phyloP scores from a whole-genome alignment of 352 stramenopile species.

The Phytophthora uliginosa region DNA sequence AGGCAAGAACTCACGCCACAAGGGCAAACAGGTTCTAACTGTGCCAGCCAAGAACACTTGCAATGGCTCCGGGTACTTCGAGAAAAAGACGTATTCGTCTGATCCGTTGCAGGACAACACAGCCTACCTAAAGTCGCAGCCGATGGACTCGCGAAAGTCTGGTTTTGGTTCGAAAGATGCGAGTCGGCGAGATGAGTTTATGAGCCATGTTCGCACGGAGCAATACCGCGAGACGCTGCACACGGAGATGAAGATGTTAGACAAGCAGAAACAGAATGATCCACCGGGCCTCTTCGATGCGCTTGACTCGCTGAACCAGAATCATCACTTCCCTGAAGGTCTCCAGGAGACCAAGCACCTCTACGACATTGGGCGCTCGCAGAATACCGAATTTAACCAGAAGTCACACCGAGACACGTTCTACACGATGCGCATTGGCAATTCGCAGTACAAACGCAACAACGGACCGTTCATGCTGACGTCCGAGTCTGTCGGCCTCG shows the following conservation, averaged over 20 bases:
- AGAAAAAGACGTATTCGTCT: constrained; percentile 87
- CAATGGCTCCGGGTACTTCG: constrained; percentile 88
- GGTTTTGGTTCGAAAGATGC: constrained; percentile 94
- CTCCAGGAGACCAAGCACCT: constrained; percentile 81
- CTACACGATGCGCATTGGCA: constrained; percentile 84
- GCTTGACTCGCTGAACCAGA: constrained; percentile 55
- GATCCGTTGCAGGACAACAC: constrained; percentile 91
- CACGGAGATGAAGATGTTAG: constrained; percentile 85
- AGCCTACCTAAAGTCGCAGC: constrained; percentile 90
- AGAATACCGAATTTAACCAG: constrained; percentile 88
- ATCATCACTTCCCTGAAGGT: constrained; percentile 74
- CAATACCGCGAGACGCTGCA: constrained; percentile 90
- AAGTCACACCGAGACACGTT: constrained; percentile 88
- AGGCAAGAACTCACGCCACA: constrained; percentile 78
- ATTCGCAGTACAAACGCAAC: constrained; percentile 83
- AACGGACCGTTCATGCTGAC: constrained; percentile 87
- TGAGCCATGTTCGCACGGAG: constrained; percentile 91
- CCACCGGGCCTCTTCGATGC: constrained; percentile 49
- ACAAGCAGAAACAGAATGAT: constrained; percentile 72
- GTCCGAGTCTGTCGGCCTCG: constrained; percentile 72
- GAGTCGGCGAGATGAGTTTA: constrained; percentile 92
- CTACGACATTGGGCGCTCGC: constrained; percentile 83
- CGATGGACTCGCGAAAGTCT: constrained; percentile 88
- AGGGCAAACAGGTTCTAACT: constrained; percentile 82
- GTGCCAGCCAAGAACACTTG: constrained; percentile 80